phyloP scores from a whole-genome alignment of 306 rosid genomes.

The Abrus pulchellus region DNA sequence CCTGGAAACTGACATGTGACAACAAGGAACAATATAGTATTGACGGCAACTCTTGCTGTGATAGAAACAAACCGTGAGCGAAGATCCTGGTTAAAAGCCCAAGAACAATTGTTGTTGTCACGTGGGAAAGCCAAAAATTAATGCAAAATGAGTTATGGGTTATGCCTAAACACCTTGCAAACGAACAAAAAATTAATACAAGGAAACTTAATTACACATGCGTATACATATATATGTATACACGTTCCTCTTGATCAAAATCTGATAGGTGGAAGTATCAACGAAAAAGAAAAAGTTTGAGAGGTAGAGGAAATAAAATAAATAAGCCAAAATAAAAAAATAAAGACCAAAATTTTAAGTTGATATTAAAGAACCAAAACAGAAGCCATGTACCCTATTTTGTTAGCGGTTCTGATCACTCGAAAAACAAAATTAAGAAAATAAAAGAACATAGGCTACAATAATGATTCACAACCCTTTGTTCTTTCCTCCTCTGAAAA shows the following conservation, averaged over 20 bases:
- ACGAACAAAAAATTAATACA: too few species aligned
- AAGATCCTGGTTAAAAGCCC: constrained; percentile 35
- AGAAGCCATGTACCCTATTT: constrained; percentile 62
- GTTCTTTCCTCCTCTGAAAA: constrained; percentile 4
- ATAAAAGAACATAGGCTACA: constrained; percentile 23
- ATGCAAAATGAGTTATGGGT: constrained; percentile 15
- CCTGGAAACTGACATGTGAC: constrained; percentile 47
- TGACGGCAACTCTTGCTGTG: constrained; percentile 30
- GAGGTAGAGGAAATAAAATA: too few species aligned
- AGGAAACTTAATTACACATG: too few species aligned
- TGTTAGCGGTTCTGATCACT: constrained; percentile 62
- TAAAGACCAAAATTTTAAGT: constrained; percentile 21
- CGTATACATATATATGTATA: neutral
- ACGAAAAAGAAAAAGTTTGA: neutral
- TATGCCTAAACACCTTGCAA: too few species aligned
- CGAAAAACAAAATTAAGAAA: constrained; percentile 8
- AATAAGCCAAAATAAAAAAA: too few species aligned
- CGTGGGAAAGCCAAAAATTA: constrained; percentile 25
- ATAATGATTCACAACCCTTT: constrained; percentile 34
- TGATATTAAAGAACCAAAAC: constrained; percentile 36
- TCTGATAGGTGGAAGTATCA: neutral
- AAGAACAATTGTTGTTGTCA: constrained; percentile 36
- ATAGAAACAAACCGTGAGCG: constrained; percentile 38
- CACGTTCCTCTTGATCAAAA: constrained; percentile 46
- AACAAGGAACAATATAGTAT: neutral